Percentiles rank a stretch among this genome's conserved stretches.
Conservation (phyloP, 768 basidiomycete genomes). For the Lactifluus volemus region DNA sequence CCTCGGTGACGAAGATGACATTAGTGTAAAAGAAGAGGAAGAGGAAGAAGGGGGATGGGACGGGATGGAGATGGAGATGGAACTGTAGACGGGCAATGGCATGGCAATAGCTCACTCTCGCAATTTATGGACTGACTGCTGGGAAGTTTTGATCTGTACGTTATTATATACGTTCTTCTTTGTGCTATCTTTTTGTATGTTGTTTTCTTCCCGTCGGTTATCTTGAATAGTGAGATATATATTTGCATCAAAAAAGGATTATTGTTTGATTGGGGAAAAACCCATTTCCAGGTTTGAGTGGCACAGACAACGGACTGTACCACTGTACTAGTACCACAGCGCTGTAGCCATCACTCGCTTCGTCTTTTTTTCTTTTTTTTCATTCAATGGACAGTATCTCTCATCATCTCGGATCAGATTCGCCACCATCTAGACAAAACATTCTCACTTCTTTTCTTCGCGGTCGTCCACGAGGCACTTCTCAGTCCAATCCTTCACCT, state of each 20-base stretch:
- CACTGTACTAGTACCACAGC: no score
- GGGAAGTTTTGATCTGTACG: slow-evolving; percentile 1
- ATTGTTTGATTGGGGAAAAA: no score
- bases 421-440: slow-evolving; percentile 40
- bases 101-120: neutral
- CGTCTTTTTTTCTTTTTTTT: no score
- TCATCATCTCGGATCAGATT: slow-evolving; percentile 8
- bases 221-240: neutral
- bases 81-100: slow-evolving; percentile 32
- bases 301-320: no score
- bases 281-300: no score
- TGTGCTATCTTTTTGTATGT: slow-evolving; percentile 1
- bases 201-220: neutral
- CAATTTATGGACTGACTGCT: neutral
- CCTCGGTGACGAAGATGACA: slow-evolving; percentile 35
- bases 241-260: neutral
- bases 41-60: slow-evolving; percentile 39
- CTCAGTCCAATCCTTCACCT: slow-evolving; percentile 42
- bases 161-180: neutral
- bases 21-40: slow-evolving; percentile 37
- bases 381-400: slow-evolving; percentile 1
- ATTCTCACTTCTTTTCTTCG: slow-evolving; percentile 70
- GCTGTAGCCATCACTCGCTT: no score
- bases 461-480: slow-evolving; percentile 57
- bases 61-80: slow-evolving; percentile 61